Percentiles rank a stretch among this genome's conserved stretches.
Evolutionary conservation across 345 rosid genomes (phyloP).

Genomic region (Schrenkiella parvula): DNA sequence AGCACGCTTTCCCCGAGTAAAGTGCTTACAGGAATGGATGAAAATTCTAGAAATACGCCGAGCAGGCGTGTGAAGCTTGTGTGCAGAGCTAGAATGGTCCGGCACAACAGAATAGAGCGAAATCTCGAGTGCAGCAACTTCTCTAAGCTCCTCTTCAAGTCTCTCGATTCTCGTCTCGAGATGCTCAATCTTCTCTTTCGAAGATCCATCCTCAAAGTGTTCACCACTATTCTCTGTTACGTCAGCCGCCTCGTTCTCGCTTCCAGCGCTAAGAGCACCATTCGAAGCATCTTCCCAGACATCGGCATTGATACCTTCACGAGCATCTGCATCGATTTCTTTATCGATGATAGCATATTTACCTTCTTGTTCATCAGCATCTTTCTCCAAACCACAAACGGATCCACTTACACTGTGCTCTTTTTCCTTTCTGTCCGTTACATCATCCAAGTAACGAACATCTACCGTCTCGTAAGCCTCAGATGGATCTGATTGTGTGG

Average conservation of each 20-base stretch:
- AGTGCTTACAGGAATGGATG: slow-evolving; percentile 83
- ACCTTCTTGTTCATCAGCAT: slow-evolving; percentile 34
- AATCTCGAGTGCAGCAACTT: slow-evolving; percentile 93
- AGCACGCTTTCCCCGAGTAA: slow-evolving; percentile 62
- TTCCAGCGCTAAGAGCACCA: slow-evolving; percentile 48
- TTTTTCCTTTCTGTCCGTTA: slow-evolving; percentile 44
- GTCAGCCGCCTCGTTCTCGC: slow-evolving; percentile 59
- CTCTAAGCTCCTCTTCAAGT: slow-evolving; percentile 93
- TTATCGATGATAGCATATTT: slow-evolving; percentile 31
- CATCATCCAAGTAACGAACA: slow-evolving; percentile 64
- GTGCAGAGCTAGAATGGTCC: slow-evolving; percentile 88
- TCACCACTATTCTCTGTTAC: slow-evolving; percentile 43
- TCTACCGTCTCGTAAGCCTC: slow-evolving; percentile 54
- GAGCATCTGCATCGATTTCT: slow-evolving; percentile 21
- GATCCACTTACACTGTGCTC: not conserved
- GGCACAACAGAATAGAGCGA: slow-evolving; percentile 84
- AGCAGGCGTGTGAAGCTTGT: slow-evolving; percentile 93
- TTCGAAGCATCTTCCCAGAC: slow-evolving; percentile 60
- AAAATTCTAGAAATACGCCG: slow-evolving; percentile 90
- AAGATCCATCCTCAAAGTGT: slow-evolving; percentile 43
- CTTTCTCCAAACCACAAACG: slow-evolving; percentile 32
- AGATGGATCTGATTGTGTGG: slow-evolving; percentile 49
- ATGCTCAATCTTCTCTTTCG: slow-evolving; percentile 50
- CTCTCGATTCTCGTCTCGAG: slow-evolving; percentile 70
- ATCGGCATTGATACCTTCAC: slow-evolving; percentile 26